A percentile compares a stretch with the other conserved stretches of the same genome.
phyloP scores from a whole-genome alignment of 139 green algal genomes.

The Chlamydomonas eustigma region DNA sequence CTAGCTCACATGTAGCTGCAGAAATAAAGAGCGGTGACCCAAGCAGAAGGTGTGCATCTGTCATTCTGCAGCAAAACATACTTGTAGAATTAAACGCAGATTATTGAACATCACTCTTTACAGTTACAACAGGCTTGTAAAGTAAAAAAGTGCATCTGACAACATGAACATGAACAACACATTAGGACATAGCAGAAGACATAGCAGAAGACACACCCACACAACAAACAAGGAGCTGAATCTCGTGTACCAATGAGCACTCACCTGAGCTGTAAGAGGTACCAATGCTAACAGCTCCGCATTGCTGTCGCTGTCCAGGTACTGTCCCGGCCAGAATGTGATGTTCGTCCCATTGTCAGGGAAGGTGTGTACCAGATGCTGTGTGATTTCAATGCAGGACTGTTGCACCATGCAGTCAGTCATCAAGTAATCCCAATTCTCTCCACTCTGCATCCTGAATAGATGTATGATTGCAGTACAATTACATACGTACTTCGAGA shows the following conservation, averaged over 20 bases:
- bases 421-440: slow-evolving; percentile 37
- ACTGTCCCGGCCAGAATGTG: not conserved
- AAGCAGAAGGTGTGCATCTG: slow-evolving; percentile 10
- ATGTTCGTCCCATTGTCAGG: not conserved
- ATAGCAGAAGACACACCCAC: not conserved
- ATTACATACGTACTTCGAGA: too few relatives aligned
- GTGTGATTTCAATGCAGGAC: not conserved
- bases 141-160: too few relatives aligned
- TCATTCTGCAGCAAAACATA: too few relatives aligned
- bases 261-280: too few relatives aligned
- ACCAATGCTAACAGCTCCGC: not conserved
- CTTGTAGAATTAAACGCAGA: too few relatives aligned
- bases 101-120: too few relatives aligned
- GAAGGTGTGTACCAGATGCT: not conserved
- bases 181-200: too few relatives aligned
- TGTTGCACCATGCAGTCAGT: slow-evolving; percentile 10
- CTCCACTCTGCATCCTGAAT: slow-evolving; percentile 22
- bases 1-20: slow-evolving; percentile 29
- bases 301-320: slow-evolving; percentile 17
- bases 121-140: too few relatives aligned
- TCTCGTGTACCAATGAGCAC: too few relatives aligned
- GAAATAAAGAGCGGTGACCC: slow-evolving; percentile 21
- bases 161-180: too few relatives aligned
- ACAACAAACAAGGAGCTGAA: too few relatives aligned
- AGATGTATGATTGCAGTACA: too few relatives aligned